These are phyloP conservation scores for Mycocalia duriaeana DNA, from an alignment of 1,284 basidiomycete species.

Conservation along the genomic window DNA sequence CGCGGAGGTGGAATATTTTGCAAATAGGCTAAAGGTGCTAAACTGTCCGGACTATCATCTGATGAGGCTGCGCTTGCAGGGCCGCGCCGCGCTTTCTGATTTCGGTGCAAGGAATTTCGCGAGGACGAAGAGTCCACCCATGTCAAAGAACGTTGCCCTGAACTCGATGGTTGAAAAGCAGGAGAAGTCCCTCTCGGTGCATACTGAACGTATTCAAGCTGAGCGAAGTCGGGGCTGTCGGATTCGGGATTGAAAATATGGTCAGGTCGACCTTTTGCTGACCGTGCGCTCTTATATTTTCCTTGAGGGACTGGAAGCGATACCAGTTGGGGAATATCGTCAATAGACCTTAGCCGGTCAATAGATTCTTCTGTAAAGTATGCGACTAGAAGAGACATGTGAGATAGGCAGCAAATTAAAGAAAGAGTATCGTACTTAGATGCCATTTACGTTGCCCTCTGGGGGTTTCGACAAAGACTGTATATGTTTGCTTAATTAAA, in stretches of 20 bases:
- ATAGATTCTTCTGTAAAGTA: slow-evolving; percentile 71
- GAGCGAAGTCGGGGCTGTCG: slow-evolving; percentile 30
- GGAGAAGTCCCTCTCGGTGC: slow-evolving; percentile 23
- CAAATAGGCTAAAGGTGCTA: slow-evolving; percentile 54
- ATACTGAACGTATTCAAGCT: slow-evolving; percentile 39
- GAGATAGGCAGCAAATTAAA: not conserved
- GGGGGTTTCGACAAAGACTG: slow-evolving; percentile 63
- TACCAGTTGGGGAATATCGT: slow-evolving; percentile 56
- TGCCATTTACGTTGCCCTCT: slow-evolving; percentile 75
- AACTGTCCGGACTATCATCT: slow-evolving; percentile 26
- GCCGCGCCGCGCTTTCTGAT: slow-evolving; percentile 15
- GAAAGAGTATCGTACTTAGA: slow-evolving; percentile 49
- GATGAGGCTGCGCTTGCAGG: slow-evolving; percentile 27
- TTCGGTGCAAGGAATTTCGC: slow-evolving; percentile 11
- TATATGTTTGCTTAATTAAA: slow-evolving; percentile 77
- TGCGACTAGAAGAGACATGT: slow-evolving; percentile 44
- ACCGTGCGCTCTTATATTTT: slow-evolving; percentile 65
- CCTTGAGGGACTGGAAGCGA: slow-evolving; percentile 57
- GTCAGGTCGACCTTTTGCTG: slow-evolving; percentile 49
- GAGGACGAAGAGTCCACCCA: slow-evolving; percentile 20
- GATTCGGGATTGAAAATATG: slow-evolving; percentile 40
- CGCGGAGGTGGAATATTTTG: slow-evolving; percentile 39
- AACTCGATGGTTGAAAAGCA: slow-evolving; percentile 19
- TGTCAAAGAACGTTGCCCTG: slow-evolving; percentile 24
- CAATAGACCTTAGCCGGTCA: slow-evolving; percentile 52